These are phyloP conservation scores for Collybia sordida DNA, from an alignment of 768 basidiomycete species.

Conservation along the genomic window DNA sequence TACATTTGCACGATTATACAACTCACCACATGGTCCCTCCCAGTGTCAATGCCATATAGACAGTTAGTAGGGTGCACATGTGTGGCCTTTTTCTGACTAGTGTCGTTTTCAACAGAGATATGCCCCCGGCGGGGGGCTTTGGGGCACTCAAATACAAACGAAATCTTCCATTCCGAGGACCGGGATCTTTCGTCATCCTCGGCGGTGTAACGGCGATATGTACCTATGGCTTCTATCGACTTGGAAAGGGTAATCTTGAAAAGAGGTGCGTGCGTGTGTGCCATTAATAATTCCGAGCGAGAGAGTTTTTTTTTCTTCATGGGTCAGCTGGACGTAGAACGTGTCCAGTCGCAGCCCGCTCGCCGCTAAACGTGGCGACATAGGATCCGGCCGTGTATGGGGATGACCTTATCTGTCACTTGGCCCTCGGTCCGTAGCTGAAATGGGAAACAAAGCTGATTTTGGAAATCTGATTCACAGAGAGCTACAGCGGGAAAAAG, in stretches of 20 bases:
- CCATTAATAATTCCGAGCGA: constrained; percentile 19
- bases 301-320: constrained; percentile 11
- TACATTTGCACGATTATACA: constrained; percentile 4
- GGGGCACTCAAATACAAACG: constrained; percentile 93
- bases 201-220: constrained; percentile 85
- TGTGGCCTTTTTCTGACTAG: constrained; percentile 19
- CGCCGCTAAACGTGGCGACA: constrained; percentile 66
- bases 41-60: constrained; percentile 63
- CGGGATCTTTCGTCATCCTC: constrained; percentile 82
- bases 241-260: constrained; percentile 90
- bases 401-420: constrained; percentile 40
- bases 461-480: constrained; percentile 52
- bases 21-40: constrained; percentile 5
- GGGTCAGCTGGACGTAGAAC: constrained; percentile 68
- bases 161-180: constrained; percentile 88
- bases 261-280: constrained; percentile 69
- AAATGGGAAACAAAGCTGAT: constrained; percentile 42
- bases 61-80: constrained; percentile 47
- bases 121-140: constrained; percentile 94
- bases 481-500: constrained; percentile 90
- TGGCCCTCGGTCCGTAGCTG: constrained; percentile 40
- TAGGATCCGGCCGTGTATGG: constrained; percentile 60
- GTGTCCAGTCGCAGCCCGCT: constrained; percentile 61
- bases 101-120: constrained; percentile 64
- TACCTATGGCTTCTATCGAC: constrained; percentile 87